Evolutionary conservation across 2,329 filamentous ascomycete species (phyloP), one percentile per base, ranked within the genome.

Genomic region (Monosporascus sp.): DNA sequence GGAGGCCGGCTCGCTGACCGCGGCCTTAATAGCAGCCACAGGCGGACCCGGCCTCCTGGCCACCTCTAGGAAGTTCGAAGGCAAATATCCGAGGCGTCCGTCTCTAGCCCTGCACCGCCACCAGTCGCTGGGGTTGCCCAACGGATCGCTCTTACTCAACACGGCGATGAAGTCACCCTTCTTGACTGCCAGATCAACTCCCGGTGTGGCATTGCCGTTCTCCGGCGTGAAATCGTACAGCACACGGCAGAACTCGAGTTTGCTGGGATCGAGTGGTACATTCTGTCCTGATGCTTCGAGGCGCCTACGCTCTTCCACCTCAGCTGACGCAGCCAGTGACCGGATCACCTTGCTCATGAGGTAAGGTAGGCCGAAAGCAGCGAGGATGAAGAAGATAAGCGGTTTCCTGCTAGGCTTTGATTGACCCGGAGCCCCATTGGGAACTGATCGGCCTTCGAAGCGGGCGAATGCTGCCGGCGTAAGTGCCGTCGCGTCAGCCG

Each of bases 81-180:
- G 94, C 6, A 99, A 79, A 67, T 97, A 99, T 7, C 94, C 94
- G 63, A 96, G 86, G 25, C 90, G 82, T 46, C 91, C 92, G 67
- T 97, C 91, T 55, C 94, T 82, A 15, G 93, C 88, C 51, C 94
- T 83, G 72, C 95, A 99, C 60, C 88, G 85, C 94, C 94, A 99
- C 94, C 94, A 99, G 67, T 99, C 93, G 50, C 89, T 94, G 5
- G 90, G 84, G 62, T 94, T 91, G 44, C 94, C 94, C 65, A 93
- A 83, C 1, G 94, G 94, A 64, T 99, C 94, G 18, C 84, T 88
- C 75, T 97, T 97, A 74, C 86, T 88, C 51, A 99, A 80, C 1
- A 99, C 91, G 25, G 94, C 94, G 17, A 99, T 92, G 50, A 97
- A 84, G 63, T 99, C 94, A 54, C 93, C 93, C 76, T 96, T 97